These are phyloP conservation scores for Nyssa sinensis DNA, from an alignment of 148 eudicot species.

Conservation along the genomic window DNA sequence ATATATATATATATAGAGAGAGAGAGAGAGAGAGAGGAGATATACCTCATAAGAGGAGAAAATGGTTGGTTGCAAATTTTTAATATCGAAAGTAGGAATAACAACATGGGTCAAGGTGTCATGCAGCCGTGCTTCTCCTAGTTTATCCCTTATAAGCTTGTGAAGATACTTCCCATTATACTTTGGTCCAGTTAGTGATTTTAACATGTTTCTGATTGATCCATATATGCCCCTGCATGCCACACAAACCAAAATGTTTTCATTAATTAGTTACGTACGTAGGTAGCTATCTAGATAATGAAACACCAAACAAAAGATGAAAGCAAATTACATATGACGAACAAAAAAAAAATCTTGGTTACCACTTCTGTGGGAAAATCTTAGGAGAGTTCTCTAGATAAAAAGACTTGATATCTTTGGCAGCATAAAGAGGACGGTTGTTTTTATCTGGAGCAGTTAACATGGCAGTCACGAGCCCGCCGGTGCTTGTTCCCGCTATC, in stretches of 20 bases:
- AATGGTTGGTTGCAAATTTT: conserved; percentile 20
- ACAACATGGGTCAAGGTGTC: conserved; percentile 21
- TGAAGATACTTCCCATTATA: conserved; percentile 23
- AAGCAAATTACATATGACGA: no score
- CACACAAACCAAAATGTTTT: not conserved
- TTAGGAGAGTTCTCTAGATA: conserved; percentile 22
- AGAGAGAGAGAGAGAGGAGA: not conserved
- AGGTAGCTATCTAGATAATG: no score
- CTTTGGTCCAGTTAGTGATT: conserved; percentile 17
- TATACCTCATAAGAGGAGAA: conserved; percentile 22
- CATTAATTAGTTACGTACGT: no score
- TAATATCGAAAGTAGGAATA: conserved; percentile 20
- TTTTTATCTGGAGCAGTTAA: conserved; percentile 18
- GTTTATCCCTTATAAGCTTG: not conserved
- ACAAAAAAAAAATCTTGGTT: not conserved
- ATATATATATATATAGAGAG: no score
- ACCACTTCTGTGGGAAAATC: conserved; percentile 24
- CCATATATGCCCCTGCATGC: not conserved
- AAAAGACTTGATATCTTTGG: conserved; percentile 20
- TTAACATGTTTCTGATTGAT: not conserved
- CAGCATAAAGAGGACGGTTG: conserved; percentile 19
- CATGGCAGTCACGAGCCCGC: conserved; percentile 27
- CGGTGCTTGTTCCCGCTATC: conserved; percentile 27
- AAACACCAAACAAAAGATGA: no score
- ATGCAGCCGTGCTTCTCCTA: conserved; percentile 11